phyloP scores from a whole-genome alignment of 768 basidiomycete species.

The Amanita inopinata region DNA sequence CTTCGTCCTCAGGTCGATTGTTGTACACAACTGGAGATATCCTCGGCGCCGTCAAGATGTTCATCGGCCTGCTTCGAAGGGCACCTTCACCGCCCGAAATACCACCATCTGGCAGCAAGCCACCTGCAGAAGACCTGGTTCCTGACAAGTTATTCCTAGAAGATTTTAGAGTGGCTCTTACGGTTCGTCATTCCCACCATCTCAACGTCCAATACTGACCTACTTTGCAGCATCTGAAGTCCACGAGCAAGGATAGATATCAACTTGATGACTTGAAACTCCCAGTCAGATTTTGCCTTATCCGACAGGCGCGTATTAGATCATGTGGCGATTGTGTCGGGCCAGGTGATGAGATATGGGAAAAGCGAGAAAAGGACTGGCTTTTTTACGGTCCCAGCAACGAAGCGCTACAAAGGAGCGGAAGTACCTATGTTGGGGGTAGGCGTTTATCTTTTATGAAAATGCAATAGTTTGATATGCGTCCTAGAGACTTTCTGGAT shows the following conservation, averaged over 20 bases:
- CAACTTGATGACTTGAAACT: conserved; percentile 40
- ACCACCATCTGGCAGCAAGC: conserved; percentile 11
- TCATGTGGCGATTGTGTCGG: conserved; percentile 40
- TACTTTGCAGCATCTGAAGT: conserved; percentile 54
- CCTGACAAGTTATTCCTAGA: conserved; percentile 70
- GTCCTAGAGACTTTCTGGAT: conserved; percentile 66
- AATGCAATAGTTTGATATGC: neutral
- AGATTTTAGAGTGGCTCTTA: conserved; percentile 82
- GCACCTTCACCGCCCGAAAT: conserved; percentile 16
- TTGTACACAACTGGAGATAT: conserved; percentile 88
- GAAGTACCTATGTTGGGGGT: conserved; percentile 61
- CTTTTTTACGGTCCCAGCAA: conserved; percentile 48
- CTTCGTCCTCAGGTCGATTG: conserved; percentile 50
- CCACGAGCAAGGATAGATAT: conserved; percentile 39
- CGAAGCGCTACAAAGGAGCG: conserved; percentile 41
- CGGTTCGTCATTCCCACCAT: conserved; percentile 36
- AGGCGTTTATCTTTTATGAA: conserved; percentile 11
- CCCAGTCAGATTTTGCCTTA: conserved; percentile 58
- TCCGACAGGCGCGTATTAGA: conserved; percentile 45
- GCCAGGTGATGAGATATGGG: conserved; percentile 46
- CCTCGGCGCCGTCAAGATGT: conserved; percentile 64
- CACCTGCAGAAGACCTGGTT: conserved; percentile 18
- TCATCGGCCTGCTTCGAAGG: conserved; percentile 60
- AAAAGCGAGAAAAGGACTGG: conserved; percentile 59
- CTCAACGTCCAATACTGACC: neutral